Evolutionary conservation across 805 yeast species (phyloP).

Genomic region (Sugiyamaella mastotermitis): DNA sequence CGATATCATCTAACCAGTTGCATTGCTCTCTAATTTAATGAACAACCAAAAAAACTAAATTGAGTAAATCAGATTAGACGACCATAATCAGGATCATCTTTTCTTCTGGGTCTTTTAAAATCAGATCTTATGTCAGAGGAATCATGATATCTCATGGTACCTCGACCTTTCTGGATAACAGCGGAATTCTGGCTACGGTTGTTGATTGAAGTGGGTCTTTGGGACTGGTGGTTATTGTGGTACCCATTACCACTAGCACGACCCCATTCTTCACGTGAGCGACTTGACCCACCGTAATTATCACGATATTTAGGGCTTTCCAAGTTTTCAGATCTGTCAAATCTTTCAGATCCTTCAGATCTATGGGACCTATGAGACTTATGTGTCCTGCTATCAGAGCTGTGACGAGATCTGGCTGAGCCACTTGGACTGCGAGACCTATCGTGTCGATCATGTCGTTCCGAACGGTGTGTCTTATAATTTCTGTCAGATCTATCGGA

Average conservation of each 20-base stretch:
- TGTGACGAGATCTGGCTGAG: too few species aligned
- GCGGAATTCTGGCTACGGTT: neutral
- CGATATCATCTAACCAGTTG: too few species aligned
- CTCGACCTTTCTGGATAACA: constrained; percentile 17
- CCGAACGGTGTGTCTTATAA: neutral
- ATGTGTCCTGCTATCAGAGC: too few species aligned
- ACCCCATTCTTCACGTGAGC: neutral
- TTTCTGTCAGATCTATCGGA: neutral
- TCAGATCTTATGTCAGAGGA: too few species aligned
- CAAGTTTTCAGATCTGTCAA: neutral
- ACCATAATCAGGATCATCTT: too few species aligned
- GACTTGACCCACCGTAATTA: neutral
- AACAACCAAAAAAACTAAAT: too few species aligned
- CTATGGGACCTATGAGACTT: too few species aligned
- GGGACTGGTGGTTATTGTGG: neutral
- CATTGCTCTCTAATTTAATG: too few species aligned
- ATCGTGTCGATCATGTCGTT: neutral
- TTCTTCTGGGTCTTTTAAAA: too few species aligned
- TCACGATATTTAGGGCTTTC: neutral
- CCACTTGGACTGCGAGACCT: neutral
- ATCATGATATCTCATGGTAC: constrained; percentile 17
- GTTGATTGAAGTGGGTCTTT: neutral
- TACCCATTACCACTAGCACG: too few species aligned
- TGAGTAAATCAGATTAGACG: too few species aligned
- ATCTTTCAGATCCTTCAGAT: neutral